Evolutionary conservation across 1,284 basidiomycete species (phyloP).

Genomic region (Lentinula novae-zelandiae): DNA sequence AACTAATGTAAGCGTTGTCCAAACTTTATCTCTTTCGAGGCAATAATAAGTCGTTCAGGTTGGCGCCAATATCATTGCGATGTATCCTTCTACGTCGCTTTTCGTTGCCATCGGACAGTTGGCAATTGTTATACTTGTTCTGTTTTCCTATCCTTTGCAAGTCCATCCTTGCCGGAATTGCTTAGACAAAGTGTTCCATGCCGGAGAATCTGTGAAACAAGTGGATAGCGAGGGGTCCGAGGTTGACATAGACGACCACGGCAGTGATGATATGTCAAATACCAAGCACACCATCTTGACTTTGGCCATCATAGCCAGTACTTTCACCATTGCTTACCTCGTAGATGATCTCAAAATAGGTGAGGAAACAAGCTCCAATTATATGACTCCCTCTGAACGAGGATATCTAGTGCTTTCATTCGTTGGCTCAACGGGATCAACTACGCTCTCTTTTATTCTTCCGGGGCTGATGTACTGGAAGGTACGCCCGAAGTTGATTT

Average conservation of each 20-base stretch:
- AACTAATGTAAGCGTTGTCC: constrained; percentile 50
- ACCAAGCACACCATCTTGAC: constrained; percentile 79
- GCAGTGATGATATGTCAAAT: constrained; percentile 60
- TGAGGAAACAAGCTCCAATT: constrained; percentile 23
- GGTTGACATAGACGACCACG: constrained; percentile 51
- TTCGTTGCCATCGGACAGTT: constrained; percentile 93
- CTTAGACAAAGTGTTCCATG: constrained; percentile 83
- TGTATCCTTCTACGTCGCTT: constrained; percentile 92
- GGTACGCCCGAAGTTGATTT: constrained; percentile 38
- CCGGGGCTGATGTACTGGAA: constrained; percentile 87
- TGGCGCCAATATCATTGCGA: constrained; percentile 88
- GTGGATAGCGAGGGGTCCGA: constrained; percentile 38
- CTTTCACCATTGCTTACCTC: constrained; percentile 79
- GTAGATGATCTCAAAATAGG: constrained; percentile 83
- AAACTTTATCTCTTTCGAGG: neutral
- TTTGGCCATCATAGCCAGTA: constrained; percentile 61
- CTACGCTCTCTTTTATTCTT: constrained; percentile 96
- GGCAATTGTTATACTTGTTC: constrained; percentile 87
- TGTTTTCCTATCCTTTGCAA: constrained; percentile 92
- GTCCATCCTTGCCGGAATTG: constrained; percentile 92
- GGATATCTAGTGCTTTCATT: constrained; percentile 77
- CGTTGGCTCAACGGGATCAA: constrained; percentile 95
- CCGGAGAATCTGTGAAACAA: constrained; percentile 24
- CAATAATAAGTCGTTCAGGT: constrained; percentile 44
- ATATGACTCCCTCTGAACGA: neutral